A percentile compares a stretch with the other conserved stretches of the same genome.
phyloP scores from a whole-genome alignment of 2,329 filamentous ascomycete genomes.

The Neonectria neomacrospora region DNA sequence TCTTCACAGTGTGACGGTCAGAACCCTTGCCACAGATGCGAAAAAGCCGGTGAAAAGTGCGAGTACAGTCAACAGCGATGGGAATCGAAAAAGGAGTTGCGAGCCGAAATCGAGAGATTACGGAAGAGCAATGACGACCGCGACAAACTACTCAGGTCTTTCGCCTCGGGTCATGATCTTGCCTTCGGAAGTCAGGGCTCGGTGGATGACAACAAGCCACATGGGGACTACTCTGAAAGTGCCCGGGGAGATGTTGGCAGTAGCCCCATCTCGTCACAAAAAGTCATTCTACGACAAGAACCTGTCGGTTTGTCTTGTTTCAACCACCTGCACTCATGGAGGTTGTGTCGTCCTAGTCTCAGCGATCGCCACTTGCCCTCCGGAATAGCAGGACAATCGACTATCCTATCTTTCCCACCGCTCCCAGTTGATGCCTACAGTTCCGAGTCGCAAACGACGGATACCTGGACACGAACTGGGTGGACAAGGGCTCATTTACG shows the following conservation, averaged over 20 bases:
- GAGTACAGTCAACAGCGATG: slow-evolving; percentile 17
- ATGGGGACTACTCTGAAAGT: neutral
- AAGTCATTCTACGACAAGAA: neutral
- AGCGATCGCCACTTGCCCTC: neutral
- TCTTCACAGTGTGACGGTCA: neutral
- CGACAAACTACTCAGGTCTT: neutral
- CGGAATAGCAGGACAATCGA: neutral
- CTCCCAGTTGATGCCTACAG: neutral
- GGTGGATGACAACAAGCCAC: neutral
- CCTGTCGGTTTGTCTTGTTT: neutral
- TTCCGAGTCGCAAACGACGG: neutral
- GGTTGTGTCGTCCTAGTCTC: neutral
- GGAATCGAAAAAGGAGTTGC: slow-evolving; percentile 31
- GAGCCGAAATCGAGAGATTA: slow-evolving; percentile 39
- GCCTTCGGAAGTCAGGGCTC: too few species aligned
- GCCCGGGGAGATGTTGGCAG: neutral
- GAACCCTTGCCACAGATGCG: neutral
- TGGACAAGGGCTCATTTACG: slow-evolving; percentile 21
- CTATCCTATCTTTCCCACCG: neutral
- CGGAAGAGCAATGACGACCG: slow-evolving; percentile 18
- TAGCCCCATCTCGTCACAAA: neutral
- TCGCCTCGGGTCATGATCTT: neutral
- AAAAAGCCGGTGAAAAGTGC: slow-evolving; percentile 9
- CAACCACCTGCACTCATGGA: neutral
- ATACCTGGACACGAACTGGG: slow-evolving; percentile 4